Base-by-base conservation (phyloP, 345 rosid genomes). In the Citrus sp. region DNA sequence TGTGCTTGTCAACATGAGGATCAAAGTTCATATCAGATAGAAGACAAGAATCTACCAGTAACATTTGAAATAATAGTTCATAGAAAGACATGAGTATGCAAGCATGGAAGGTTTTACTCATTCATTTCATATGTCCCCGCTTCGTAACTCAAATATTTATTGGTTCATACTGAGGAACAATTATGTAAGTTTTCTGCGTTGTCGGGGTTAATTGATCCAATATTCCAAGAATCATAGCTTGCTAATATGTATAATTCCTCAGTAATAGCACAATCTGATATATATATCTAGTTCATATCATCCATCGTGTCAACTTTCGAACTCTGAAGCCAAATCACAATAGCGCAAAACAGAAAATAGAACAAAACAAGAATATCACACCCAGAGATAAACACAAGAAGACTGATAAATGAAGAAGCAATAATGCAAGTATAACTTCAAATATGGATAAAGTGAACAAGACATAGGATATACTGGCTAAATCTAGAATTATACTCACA, bases 401-500 rank as follows among this genome's bases (percentile, higher is more conserved):
- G 18, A 37, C 67, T 24, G 9, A 56, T 59, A 73, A 42, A 28
- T 46, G 12, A 73, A 59, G 67, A 38, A 40, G 7, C 27, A 59
- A 30, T 30, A 30, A 30, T 30, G 32, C 32, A 30, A 30, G 32
- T 28, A 27, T 62, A 6, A 62, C 38, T 74, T 74, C 28, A 49
- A 42, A 62, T 10, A 30, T 49, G 51, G 8, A 30, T 51, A 40
- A 54, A 27, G 24, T 32, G 46, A 67, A 67, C 4, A 67, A 70
- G 16, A 75, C 1, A 21, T 18, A 67, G 34, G n/a, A 34, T 30
- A 67, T 56, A 10, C 3, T 34, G 38, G 12, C 70, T 34, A 34
- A 30, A 30, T 71, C 42, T 6, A 49, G 49, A 63, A 63, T 30
- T 61, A 58, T 18, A 81, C 98, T 92, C 89, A 95, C 98, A 89